Evolutionary conservation across 2,329 filamentous ascomycete genomes (phyloP).

Genomic region (Trichoderma cornu-damae): DNA sequence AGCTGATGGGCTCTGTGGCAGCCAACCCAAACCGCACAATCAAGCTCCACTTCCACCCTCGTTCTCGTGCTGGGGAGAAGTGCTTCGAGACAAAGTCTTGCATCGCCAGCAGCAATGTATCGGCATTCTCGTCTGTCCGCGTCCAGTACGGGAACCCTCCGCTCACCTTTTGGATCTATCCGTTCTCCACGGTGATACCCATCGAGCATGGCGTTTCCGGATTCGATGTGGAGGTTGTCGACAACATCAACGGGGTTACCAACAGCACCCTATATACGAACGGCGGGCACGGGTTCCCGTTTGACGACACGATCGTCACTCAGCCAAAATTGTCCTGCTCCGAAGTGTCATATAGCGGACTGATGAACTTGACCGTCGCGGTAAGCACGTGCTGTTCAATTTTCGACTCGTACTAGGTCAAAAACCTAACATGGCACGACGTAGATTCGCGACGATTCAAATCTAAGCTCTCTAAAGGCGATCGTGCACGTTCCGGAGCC

Average conservation of each 20-base stretch:
- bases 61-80: constrained; percentile 9
- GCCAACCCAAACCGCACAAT: constrained; percentile 16
- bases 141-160: constrained; percentile 11
- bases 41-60: constrained; percentile 18
- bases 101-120: not conserved
- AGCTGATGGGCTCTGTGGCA: not conserved
- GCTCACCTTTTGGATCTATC: constrained; percentile 16
- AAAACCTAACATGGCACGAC: not conserved
- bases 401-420: too few species aligned
- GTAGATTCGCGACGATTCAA: constrained; percentile 1
- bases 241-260: constrained; percentile 13
- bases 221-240: constrained; percentile 19
- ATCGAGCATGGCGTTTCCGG: constrained; percentile 11
- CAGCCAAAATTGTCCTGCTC: constrained; percentile 13
- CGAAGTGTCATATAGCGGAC: not conserved
- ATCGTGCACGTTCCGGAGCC: not conserved
- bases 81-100: constrained; percentile 6
- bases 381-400: not conserved
- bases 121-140: not conserved
- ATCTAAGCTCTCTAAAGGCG: not conserved
- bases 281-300: constrained; percentile 18
- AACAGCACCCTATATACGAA: constrained; percentile 17
- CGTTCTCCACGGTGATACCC: constrained; percentile 7
- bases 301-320: constrained; percentile 13
- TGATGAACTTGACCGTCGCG: constrained; percentile 8